Evolutionary conservation across 2,329 filamentous ascomycete genomes (phyloP).

Genomic region (Pestalotiopsis fici): DNA sequence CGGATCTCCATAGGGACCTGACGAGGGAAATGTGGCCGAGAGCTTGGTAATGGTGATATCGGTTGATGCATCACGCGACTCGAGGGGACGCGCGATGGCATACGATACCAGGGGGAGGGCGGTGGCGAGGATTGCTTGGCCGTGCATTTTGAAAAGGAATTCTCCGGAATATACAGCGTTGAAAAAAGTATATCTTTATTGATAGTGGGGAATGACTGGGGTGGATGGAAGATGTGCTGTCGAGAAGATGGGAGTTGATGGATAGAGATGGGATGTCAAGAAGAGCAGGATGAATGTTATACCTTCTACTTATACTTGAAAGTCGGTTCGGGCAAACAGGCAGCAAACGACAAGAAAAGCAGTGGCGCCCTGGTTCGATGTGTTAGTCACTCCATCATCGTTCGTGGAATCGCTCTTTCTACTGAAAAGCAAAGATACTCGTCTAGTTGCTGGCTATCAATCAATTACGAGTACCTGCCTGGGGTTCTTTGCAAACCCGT

Average conservation of each 20-base stretch:
- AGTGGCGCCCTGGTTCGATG: not conserved
- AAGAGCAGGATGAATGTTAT: not conserved
- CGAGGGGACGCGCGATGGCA: slow-evolving; percentile 17
- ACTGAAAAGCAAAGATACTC: not conserved
- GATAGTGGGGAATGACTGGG: not conserved
- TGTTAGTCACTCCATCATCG: not conserved
- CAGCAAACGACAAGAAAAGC: not conserved
- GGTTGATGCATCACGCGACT: slow-evolving; percentile 13
- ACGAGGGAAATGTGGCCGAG: slow-evolving; percentile 19
- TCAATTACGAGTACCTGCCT: not conserved
- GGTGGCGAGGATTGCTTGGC: slow-evolving; percentile 12
- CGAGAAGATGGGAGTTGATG: not conserved
- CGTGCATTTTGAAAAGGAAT: slow-evolving; percentile 15
- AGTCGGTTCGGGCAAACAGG: not conserved
- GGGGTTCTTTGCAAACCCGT: not conserved
- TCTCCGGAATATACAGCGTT: not conserved
- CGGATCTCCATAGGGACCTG: slow-evolving; percentile 14
- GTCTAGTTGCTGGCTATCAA: not conserved
- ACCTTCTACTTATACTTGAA: not conserved
- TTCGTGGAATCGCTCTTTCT: not conserved
- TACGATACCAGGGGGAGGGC: slow-evolving; percentile 18
- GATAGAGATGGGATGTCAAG: not conserved
- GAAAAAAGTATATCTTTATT: not conserved
- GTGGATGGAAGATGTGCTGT: not conserved
- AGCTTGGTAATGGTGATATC: slow-evolving; percentile 21